Evolutionary conservation across 2,329 filamentous ascomycete species (phyloP).

Genomic region (Colletotrichum eleusines): DNA sequence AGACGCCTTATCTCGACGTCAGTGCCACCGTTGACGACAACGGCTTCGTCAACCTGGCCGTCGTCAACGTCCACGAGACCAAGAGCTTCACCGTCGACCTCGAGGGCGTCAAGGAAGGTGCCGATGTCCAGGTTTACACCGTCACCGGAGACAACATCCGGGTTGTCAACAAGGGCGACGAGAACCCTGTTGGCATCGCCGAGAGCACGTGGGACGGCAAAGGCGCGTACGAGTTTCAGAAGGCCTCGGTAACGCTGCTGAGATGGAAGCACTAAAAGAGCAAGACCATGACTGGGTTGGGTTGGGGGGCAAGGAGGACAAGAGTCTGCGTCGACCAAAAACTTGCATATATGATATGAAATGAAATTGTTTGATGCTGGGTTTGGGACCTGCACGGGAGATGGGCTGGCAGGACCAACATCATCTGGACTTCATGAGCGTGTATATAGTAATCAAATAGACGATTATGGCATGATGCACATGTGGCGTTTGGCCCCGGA

Average conservation of each 20-base stretch:
- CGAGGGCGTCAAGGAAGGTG: slow-evolving; percentile 62
- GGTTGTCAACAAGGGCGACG: slow-evolving; percentile 72
- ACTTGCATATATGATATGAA: slow-evolving; percentile 19
- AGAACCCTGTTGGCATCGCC: slow-evolving; percentile 67
- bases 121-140: slow-evolving; percentile 69
- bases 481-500: neutral
- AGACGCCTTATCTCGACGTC: slow-evolving; percentile 78
- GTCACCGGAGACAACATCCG: slow-evolving; percentile 69
- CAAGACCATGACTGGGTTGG: neutral
- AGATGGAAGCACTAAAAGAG: slow-evolving; percentile 60
- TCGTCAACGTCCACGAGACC: slow-evolving; percentile 78
- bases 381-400: slow-evolving; percentile 14
- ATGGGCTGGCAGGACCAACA: slow-evolving; percentile 19
- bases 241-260: slow-evolving; percentile 78
- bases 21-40: slow-evolving; percentile 69
- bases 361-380: slow-evolving; percentile 10
- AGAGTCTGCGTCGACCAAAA: neutral
- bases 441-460: slow-evolving; percentile 10
- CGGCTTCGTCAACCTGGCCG: slow-evolving; percentile 74
- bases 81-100: slow-evolving; percentile 70
- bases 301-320: neutral
- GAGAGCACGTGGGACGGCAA: slow-evolving; percentile 70
- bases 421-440: neutral
- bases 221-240: slow-evolving; percentile 74
- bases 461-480: slow-evolving; percentile 13